Percentiles rank a stretch among this genome's conserved stretches.
Conservation (phyloP, 2,329 filamentous ascomycete species). For the Paramyrothecium roridum region DNA sequence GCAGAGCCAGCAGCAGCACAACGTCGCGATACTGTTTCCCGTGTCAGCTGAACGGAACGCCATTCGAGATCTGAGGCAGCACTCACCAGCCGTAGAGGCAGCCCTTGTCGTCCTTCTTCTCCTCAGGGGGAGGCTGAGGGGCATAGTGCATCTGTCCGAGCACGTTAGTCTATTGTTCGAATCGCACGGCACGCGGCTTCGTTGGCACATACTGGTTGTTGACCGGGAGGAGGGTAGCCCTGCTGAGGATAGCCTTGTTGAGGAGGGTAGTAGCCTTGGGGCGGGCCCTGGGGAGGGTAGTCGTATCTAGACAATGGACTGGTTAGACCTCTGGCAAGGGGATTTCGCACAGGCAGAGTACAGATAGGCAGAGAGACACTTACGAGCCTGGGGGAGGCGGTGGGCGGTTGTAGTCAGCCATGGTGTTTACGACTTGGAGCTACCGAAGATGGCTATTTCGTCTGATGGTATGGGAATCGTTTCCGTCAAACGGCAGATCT, state of each 20-base stretch:
- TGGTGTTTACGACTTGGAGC: not conserved
- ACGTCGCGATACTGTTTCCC: conserved; percentile 31
- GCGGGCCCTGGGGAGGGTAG: not conserved
- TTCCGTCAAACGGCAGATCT: not conserved
- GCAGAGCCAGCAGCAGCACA: conserved; percentile 43
- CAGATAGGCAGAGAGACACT: not conserved
- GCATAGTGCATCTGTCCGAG: conserved; percentile 28
- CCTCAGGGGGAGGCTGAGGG: conserved; percentile 24
- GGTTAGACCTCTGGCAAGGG: not conserved
- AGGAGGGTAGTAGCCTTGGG: not conserved
- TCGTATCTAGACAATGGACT: not conserved
- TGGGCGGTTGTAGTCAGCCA: not conserved
- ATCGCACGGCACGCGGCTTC: not conserved
- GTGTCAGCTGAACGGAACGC: no score
- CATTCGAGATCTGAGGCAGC: not conserved
- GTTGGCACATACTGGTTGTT: conserved; percentile 17
- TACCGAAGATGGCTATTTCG: not conserved
- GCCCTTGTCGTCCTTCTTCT: conserved; percentile 36
- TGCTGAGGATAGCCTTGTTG: conserved; percentile 14
- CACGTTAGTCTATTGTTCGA: not conserved
- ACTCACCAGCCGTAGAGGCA: conserved; percentile 36
- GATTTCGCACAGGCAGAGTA: not conserved
- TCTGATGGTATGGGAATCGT: no score
- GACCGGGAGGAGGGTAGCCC: conserved; percentile 22
- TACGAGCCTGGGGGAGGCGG: not conserved